Base-by-base conservation (phyloP, 108 stramenopile species). In the Schizochytrium sp. region DNA sequence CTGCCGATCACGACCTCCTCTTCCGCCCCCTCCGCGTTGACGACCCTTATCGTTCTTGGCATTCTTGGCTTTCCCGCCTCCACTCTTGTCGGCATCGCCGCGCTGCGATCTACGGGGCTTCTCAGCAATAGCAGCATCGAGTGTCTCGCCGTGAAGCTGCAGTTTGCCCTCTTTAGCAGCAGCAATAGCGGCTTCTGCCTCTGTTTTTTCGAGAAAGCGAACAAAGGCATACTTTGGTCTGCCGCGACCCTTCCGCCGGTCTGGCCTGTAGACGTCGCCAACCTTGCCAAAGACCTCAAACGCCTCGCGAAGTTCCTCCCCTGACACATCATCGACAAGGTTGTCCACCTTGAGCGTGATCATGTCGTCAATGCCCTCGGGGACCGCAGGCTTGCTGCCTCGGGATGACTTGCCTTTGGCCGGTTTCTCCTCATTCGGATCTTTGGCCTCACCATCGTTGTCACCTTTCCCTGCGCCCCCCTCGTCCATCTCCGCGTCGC, bases 291-390 rank as follows among this genome's bases (percentile, higher is more conserved):
- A 83, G 23, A 3, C 23, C 45, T 12, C 51, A 23, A 83, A 83
- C 4, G 48, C 48, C 23, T 83, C 76, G 48, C 51, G 48, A 43
- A 83, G 76, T 18, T 83, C 48, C 6, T 83, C 76, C 0, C 48
- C 12, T 16, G 76, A 45, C 6, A 28, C 76, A 45, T 3, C n/a
- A 6, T 83, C 76, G 43, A 28, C 48, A 12, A 83, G 45, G 4
- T 83, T 83, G 76, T 83, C 76, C 28, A 83, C 51, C 76, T 83
- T 83, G 48, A 83, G 45, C n/a, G 48, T 83, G 51, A 83, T 53
- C 76, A 83, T 83, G 12, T 47, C 23, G 51, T 83, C 51, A 12
- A 83, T 47, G 6, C 51, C 76, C 48, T 83, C 76, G 19, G 76
- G 76, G 16, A 53, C 48, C 3, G 6, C 12, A 10, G 34, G 10